Conservation (phyloP, 148 eudicot species). For the Suaeda aralocaspica region DNA sequence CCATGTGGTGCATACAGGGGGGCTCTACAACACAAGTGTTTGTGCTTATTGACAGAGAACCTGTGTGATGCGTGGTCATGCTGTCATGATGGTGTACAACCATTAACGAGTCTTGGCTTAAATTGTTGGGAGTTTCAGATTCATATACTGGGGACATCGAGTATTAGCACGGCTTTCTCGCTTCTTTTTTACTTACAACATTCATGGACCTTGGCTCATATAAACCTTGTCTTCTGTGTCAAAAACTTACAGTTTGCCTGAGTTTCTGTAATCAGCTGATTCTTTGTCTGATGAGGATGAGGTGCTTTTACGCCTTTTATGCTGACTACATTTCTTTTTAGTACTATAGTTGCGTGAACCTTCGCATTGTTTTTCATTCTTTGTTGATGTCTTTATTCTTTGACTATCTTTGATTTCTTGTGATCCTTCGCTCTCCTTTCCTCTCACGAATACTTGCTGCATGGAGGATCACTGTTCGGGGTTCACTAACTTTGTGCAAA, state of each 20-base stretch:
- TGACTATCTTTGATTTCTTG: constrained; percentile 10
- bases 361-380: constrained; percentile 15
- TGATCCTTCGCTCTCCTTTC: neutral
- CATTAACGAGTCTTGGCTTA: too few species aligned
- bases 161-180: too few species aligned
- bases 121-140: too few species aligned
- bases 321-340: constrained; percentile 9
- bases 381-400: constrained; percentile 4
- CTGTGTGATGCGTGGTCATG: too few species aligned
- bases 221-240: constrained; percentile 18
- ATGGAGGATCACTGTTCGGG: constrained; percentile 39
- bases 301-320: constrained; percentile 20
- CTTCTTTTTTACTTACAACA: neutral
- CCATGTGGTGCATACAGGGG: too few species aligned
- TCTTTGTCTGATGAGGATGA: constrained; percentile 27
- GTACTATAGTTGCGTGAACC: constrained; percentile 18
- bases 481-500: constrained; percentile 33
- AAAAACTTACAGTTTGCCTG: too few species aligned
- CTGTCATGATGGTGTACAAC: too few species aligned
- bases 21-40: too few species aligned
- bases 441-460: constrained; percentile 10
- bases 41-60: too few species aligned
- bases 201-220: constrained; percentile 8
- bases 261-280: constrained; percentile 16
- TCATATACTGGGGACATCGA: too few species aligned